Percentiles rank a stretch among this genome's conserved stretches.
Evolutionary conservation across 2,329 filamentous ascomycete species (phyloP).

Genomic region (Hymenoscyphus salicellus): DNA sequence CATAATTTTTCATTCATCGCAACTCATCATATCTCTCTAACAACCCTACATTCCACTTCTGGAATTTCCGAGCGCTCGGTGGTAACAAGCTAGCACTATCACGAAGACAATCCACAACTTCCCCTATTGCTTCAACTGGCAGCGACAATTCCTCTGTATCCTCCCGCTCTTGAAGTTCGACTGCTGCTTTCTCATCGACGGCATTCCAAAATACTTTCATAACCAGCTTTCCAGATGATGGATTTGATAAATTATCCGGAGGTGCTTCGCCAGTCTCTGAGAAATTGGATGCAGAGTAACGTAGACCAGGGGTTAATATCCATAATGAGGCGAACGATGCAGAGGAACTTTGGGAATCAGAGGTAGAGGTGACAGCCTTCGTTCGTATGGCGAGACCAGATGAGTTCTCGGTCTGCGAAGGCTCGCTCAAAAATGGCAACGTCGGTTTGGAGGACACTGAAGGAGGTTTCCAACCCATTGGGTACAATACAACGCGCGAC

Average conservation of each 20-base stretch:
- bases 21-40: conserved; percentile 50
- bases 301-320: conserved; percentile 10
- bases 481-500: conserved; percentile 21
- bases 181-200: conserved; percentile 14
- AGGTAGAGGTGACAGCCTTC: neutral
- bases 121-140: conserved; percentile 48
- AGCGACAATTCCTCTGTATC: conserved; percentile 56
- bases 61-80: conserved; percentile 52
- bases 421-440: neutral
- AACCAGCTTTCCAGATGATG: conserved; percentile 15
- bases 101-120: conserved; percentile 45
- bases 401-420: neutral
- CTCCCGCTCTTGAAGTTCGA: conserved; percentile 18
- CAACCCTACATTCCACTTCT: conserved; percentile 66
- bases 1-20: neutral
- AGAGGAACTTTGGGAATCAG: neutral
- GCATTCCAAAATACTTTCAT: conserved; percentile 34
- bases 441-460: neutral
- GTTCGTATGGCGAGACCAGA: neutral
- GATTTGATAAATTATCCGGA: neutral
- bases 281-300: conserved; percentile 11
- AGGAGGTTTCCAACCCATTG: conserved; percentile 11
- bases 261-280: neutral
- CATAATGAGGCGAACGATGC: conserved; percentile 9
- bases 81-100: conserved; percentile 54